phyloP scores from a whole-genome alignment of 2,329 filamentous ascomycete genomes.

The Alternaria atra region DNA sequence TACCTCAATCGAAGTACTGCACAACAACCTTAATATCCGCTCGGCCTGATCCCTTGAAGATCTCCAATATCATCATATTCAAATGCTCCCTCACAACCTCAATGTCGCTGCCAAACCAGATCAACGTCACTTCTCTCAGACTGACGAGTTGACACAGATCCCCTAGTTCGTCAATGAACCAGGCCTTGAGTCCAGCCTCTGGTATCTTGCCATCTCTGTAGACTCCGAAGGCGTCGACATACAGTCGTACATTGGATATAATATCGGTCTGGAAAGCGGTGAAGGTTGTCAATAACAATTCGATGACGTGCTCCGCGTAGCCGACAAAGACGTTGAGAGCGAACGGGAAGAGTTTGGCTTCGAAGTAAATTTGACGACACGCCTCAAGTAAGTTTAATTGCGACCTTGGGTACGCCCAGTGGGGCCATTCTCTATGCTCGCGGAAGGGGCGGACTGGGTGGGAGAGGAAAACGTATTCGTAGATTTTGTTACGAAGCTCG shows the following conservation, averaged over 20 bases:
- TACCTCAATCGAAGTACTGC: neutral
- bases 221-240: slow-evolving; percentile 7
- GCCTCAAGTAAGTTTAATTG: neutral
- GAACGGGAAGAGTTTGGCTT: slow-evolving; percentile 11
- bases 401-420: slow-evolving; percentile 3
- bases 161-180: slow-evolving; percentile 3
- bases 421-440: neutral
- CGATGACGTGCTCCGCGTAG: slow-evolving; percentile 10
- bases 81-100: neutral
- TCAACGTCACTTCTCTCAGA: neutral
- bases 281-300: slow-evolving; percentile 3
- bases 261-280: neutral
- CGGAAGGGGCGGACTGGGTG: neutral
- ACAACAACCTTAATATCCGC: slow-evolving; percentile 2
- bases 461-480: slow-evolving; percentile 6
- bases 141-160: neutral
- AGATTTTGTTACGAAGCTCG: slow-evolving; percentile 18
- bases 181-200: slow-evolving; percentile 1
- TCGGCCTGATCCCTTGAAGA: slow-evolving; percentile 1
- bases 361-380: slow-evolving; percentile 10
- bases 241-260: slow-evolving; percentile 1
- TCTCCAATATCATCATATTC: neutral
- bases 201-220: slow-evolving; percentile 9
- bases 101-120: slow-evolving; percentile 8
- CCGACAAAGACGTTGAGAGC: slow-evolving; percentile 9